Percentiles rank a stretch among this genome's conserved stretches.
Evolutionary conservation across 306 rosid genomes (phyloP).

Genomic region (Hylodesmum podocarpum): DNA sequence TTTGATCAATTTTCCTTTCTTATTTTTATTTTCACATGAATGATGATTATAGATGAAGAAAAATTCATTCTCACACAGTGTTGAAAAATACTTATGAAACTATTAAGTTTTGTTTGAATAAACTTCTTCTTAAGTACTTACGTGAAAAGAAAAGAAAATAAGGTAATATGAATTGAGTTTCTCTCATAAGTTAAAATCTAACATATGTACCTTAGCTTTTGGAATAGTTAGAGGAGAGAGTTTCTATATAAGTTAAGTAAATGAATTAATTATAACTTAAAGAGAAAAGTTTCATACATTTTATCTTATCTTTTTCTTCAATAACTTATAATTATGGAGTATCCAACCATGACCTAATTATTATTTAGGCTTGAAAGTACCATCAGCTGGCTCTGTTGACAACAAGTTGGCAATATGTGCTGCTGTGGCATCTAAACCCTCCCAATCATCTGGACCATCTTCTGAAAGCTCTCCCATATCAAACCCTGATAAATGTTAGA

Average conservation of each 20-base stretch:
- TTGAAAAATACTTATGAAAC: neutral
- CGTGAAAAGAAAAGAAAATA: neutral
- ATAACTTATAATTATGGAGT: no score
- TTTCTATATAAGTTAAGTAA: neutral
- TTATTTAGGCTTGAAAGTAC: slow-evolving; percentile 38
- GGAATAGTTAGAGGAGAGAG: neutral
- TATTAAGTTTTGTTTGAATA: neutral
- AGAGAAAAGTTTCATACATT: no score
- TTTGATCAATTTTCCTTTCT: neutral
- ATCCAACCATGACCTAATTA: no score
- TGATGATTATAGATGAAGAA: neutral
- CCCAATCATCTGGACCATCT: slow-evolving; percentile 89
- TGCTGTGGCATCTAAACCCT: slow-evolving; percentile 87
- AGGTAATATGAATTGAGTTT: neutral
- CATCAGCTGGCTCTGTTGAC: slow-evolving; percentile 87
- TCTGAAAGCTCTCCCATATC: slow-evolving; percentile 86
- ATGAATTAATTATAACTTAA: no score
- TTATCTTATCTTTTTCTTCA: no score
- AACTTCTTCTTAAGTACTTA: no score
- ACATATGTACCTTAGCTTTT: neutral
- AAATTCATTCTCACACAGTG: neutral
- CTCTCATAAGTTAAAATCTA: neutral
- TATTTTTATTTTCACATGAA: neutral
- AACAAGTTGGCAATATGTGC: slow-evolving; percentile 79
- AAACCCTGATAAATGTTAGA: slow-evolving; percentile 61